phyloP scores from a whole-genome alignment of 371 early-diverging fungal genomes.

The Encephalitozoon hellem region DNA sequence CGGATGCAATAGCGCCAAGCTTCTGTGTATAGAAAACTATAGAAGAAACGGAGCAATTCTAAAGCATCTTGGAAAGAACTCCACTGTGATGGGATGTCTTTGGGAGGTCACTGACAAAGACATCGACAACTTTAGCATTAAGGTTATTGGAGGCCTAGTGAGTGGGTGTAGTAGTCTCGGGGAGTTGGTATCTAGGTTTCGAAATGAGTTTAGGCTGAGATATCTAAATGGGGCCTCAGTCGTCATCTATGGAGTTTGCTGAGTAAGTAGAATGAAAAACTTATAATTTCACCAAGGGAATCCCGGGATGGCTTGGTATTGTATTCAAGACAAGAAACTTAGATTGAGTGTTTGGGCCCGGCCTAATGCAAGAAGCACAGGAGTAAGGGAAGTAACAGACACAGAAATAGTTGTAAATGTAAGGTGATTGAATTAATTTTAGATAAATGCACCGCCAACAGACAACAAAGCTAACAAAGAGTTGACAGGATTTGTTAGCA shows the following conservation, averaged over 20 bases:
- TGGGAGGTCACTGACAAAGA: slow-evolving; percentile 99
- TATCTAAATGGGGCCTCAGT: slow-evolving; percentile 84
- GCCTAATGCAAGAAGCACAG: background rate
- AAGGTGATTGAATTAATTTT: background rate
- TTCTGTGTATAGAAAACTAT: slow-evolving; percentile 42
- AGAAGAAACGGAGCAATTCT: slow-evolving; percentile 30
- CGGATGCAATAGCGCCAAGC: slow-evolving; percentile 56
- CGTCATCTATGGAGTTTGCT: slow-evolving; percentile 72
- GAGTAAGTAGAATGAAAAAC: background rate
- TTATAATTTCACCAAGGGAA: background rate
- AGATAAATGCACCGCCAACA: slow-evolving; percentile 22
- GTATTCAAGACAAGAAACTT: background rate
- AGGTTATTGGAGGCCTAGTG: slow-evolving; percentile 60
- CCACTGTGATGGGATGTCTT: slow-evolving; percentile 77
- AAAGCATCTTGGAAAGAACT: slow-evolving; percentile 62
- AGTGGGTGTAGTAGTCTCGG: slow-evolving; percentile 62
- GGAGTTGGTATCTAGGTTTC: slow-evolving; percentile 68
- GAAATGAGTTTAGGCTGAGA: slow-evolving; percentile 68
- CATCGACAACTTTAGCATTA: slow-evolving; percentile 71
- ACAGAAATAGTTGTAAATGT: slow-evolving; percentile 1
- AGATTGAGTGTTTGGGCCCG: background rate
- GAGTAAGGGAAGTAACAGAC: background rate
- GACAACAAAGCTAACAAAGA: slow-evolving; percentile 41
- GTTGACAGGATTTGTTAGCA: slow-evolving; percentile 17
- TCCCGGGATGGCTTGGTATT: background rate